These are phyloP conservation scores for Laburnicola sp. DNA, from an alignment of 2,329 filamentous ascomycete genomes.

Conservation along the genomic window DNA sequence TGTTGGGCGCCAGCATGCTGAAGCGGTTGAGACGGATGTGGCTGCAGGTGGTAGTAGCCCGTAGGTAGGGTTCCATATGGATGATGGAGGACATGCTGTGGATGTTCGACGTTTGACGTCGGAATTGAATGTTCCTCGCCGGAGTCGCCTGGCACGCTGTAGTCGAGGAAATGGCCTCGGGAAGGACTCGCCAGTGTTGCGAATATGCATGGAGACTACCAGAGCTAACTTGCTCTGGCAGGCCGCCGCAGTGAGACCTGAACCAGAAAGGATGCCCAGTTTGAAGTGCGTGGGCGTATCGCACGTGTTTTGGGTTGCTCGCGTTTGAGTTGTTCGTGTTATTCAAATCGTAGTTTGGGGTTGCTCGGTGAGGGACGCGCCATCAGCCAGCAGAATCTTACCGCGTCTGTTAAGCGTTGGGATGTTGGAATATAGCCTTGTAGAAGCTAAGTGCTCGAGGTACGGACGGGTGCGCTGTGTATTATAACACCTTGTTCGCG, in stretches of 20 bases:
- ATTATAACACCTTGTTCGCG: conserved; percentile 45
- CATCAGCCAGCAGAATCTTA: conserved; percentile 42
- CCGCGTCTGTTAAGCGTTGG: conserved; percentile 45
- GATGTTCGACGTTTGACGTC: conserved; percentile 48
- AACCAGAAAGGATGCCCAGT: conserved; percentile 46
- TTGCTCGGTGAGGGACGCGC: conserved; percentile 41
- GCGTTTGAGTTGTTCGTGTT: conserved; percentile 33
- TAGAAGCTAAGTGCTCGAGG: conserved; percentile 33
- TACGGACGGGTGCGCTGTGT: conserved; percentile 42
- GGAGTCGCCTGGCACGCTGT: conserved; percentile 49
- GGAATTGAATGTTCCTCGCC: conserved; percentile 47
- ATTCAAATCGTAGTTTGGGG: conserved; percentile 48
- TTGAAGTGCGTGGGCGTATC: conserved; percentile 40
- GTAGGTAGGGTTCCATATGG: conserved; percentile 42
- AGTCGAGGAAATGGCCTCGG: conserved; percentile 53
- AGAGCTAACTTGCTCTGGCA: conserved; percentile 55
- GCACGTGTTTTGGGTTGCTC: conserved; percentile 47
- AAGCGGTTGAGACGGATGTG: conserved; percentile 43
- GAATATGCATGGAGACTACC: conserved; percentile 56
- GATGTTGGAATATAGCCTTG: conserved; percentile 46
- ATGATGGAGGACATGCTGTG: conserved; percentile 44
- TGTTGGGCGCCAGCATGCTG: conserved; percentile 44
- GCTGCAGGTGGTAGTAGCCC: conserved; percentile 45
- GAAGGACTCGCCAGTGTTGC: conserved; percentile 55
- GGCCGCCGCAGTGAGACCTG: conserved; percentile 50